phyloP scores from a whole-genome alignment of 2,329 filamentous ascomycete species.

The Aureobasidium lini region DNA sequence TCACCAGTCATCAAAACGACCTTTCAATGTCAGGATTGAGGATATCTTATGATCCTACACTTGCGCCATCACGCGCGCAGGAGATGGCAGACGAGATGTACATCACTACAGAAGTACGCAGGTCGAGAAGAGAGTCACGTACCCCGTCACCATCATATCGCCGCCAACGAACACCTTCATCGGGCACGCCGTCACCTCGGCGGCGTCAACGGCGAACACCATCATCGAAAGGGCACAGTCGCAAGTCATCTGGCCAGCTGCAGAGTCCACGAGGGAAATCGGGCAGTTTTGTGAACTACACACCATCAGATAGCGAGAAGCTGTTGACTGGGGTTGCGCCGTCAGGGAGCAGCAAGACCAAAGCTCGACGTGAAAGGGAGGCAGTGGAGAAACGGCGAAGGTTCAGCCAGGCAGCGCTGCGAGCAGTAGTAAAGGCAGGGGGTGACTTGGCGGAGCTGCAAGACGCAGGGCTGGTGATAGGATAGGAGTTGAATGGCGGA shows the following conservation, averaged over 20 bases:
- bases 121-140: constrained; percentile 13
- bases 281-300: constrained; percentile 80
- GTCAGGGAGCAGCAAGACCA: constrained; percentile 86
- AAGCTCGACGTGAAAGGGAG: constrained; percentile 84
- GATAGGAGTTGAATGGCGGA: not conserved
- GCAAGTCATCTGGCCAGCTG: constrained; percentile 1
- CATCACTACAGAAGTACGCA: not conserved
- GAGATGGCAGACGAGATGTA: constrained; percentile 15
- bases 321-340: constrained; percentile 88
- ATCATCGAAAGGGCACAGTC: constrained; percentile 10
- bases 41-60: constrained; percentile 27
- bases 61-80: constrained; percentile 16
- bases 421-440: constrained; percentile 62
- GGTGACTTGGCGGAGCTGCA: constrained; percentile 49
- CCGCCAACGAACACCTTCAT: constrained; percentile 17
- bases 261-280: constrained; percentile 19
- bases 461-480: constrained; percentile 32
- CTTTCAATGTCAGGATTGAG: constrained; percentile 22
- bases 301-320: constrained; percentile 66
- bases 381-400: constrained; percentile 66
- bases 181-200: constrained; percentile 22
- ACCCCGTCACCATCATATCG: constrained; percentile 20
- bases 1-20: not conserved
- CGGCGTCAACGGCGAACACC: constrained; percentile 19
- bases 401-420: constrained; percentile 60